Evolutionary conservation across 2,329 filamentous ascomycete species (phyloP).

Genomic region (Hortaea sp.): DNA sequence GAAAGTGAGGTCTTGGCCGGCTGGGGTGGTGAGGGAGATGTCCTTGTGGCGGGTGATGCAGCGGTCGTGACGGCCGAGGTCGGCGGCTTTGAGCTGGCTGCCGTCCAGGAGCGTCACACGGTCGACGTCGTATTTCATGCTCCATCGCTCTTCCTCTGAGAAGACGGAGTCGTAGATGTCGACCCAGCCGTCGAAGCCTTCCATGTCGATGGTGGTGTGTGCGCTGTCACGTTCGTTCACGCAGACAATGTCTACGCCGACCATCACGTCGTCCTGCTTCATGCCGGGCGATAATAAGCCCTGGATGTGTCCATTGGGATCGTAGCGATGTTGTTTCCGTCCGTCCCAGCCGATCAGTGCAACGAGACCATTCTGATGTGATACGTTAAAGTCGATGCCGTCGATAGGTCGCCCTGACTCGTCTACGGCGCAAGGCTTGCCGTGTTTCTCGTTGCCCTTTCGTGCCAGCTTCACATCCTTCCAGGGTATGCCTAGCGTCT

Average conservation of each 20-base stretch:
- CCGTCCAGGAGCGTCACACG: slow-evolving; percentile 37
- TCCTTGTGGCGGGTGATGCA: slow-evolving; percentile 29
- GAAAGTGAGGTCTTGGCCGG: slow-evolving; percentile 28
- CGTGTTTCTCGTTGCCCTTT: slow-evolving; percentile 40
- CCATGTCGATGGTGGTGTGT: slow-evolving; percentile 43
- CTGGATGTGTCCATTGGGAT: slow-evolving; percentile 17
- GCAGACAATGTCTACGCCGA: slow-evolving; percentile 70
- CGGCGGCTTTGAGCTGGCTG: slow-evolving; percentile 27
- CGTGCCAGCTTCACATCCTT: slow-evolving; percentile 46
- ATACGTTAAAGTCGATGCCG: slow-evolving; percentile 61
- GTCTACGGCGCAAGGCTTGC: slow-evolving; percentile 41
- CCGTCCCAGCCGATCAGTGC: slow-evolving; percentile 48
- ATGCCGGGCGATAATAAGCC: slow-evolving; percentile 16
- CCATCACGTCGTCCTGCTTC: slow-evolving; percentile 31
- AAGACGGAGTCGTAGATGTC: slow-evolving; percentile 66
- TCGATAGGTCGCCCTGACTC: slow-evolving; percentile 28
- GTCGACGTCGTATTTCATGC: slow-evolving; percentile 48
- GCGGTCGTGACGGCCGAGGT: slow-evolving; percentile 35
- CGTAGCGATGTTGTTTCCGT: slow-evolving; percentile 15
- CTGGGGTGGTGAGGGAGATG: slow-evolving; percentile 28
- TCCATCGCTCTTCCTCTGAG: slow-evolving; percentile 48
- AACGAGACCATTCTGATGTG: slow-evolving; percentile 68
- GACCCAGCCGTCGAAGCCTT: slow-evolving; percentile 58
- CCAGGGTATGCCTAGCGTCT: slow-evolving; percentile 52
- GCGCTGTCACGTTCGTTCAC: slow-evolving; percentile 59